These are phyloP conservation scores for Backusella liffmaniae DNA, from an alignment of 192 early-diverging fungal species.

Conservation along the genomic window DNA sequence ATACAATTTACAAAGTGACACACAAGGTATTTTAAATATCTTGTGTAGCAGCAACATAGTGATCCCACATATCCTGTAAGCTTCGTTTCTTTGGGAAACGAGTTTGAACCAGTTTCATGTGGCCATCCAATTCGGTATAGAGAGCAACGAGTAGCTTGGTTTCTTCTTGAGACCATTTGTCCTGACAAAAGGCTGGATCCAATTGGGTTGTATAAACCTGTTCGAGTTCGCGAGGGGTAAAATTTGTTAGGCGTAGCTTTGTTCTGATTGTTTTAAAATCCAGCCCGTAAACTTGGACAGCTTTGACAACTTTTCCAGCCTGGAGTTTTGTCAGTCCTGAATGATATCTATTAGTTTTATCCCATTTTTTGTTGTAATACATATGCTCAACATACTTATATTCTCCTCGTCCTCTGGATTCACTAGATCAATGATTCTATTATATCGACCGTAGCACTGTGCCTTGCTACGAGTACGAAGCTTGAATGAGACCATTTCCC, in stretches of 20 bases:
- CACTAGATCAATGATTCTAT: not conserved
- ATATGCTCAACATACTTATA: not conserved
- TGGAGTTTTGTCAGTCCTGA: not conserved
- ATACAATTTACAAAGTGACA: not conserved
- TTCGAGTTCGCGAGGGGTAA: not conserved
- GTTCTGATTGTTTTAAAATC: not conserved
- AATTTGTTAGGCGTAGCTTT: not conserved
- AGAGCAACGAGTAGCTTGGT: not conserved
- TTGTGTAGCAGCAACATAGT: not conserved
- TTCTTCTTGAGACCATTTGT: not conserved
- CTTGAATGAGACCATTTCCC: not conserved
- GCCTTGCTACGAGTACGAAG: not conserved
- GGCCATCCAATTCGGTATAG: not conserved
- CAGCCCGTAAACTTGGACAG: not conserved
- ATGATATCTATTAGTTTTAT: not conserved
- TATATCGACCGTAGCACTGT: not conserved
- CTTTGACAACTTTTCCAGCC: not conserved
- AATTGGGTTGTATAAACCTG: not conserved
- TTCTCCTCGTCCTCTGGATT: not conserved
- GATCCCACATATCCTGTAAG: not conserved
- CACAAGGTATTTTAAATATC: not conserved
- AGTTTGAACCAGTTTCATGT: slow-evolving; percentile 10
- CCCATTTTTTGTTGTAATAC: not conserved
- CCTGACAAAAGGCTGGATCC: not conserved
- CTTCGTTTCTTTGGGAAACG: not conserved